Base-by-base conservation (phyloP, 495 filamentous ascomycete species). In the Aspergillus saccharolyticus region DNA sequence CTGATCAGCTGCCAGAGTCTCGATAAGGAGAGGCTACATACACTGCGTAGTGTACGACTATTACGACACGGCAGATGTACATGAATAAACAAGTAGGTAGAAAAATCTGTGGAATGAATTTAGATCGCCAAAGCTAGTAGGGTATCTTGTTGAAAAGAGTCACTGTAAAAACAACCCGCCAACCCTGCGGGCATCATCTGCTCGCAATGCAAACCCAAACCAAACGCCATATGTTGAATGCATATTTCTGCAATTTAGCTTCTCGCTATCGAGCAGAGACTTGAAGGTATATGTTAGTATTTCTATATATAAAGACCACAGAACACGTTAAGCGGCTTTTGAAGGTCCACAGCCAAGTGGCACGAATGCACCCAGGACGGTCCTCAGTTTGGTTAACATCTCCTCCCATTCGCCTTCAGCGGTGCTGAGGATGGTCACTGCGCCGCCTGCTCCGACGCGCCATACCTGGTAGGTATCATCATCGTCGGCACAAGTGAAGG, bases 361-460 rank as follows among this genome's bases (percentile, higher is more conserved):
- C 46, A 55, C 61, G 53, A 78, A 78, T 30, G 77, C 67, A 22
- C 83, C 77, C 62, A 87, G 71, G 22, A 89, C 86, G 6, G 85
- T 86, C 52, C 77, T 76, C 45, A 94, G 69, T 74, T 97, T 97
- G 28, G 83, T 86, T 62, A 84, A 72, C 92, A 97, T 96, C 77
- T 97, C 94, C 52, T 94, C 88, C 78, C 85, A 87, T 78, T 97
- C 93, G 8, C 83, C 91, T 44, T 86, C 78, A 1, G 84, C 75
- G 2, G 83, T 86, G 66, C 89, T 95, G 51, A 95, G 74, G 19
- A 82, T 83, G 8, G 92, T 97, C 2, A 97, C 82, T 4, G 92
- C 92, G 14, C 92, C 92, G 0, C 92, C 92, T 22, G 92, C 92
- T 8, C 91, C 92, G 54, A 96, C 82, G 33, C 80, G 82, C 92